Evolutionary conservation across 257 asterid genomes (phyloP), one percentile per base, ranked within the genome.

Genomic region (Solanum appendiculatum): DNA sequence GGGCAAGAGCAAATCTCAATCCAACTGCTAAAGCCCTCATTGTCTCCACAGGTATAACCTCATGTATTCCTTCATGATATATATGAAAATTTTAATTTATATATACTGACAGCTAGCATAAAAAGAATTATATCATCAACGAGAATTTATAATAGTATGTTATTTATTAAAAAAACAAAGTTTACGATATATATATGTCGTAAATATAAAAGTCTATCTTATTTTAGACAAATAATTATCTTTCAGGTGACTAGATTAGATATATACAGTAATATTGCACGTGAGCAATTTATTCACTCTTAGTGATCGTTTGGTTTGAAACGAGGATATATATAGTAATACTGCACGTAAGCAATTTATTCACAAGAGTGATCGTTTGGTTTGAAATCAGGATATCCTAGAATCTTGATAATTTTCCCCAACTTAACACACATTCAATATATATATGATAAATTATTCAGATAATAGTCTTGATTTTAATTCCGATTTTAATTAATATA

Each of bases 1-100:
- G 99, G 98, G 99, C 95, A 78, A 93, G 93, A 86, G 96, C 98
- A n/a, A 56, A 93, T 90, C 95, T 96, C 36, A 96, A 96, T 63
- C 99, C 98, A 44, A 92, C 98, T 14, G 98, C 98, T 37, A 98
- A 96, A 88, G 99, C 99, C 82, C 96, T 96, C 70, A 95, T 95
- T 1, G 85, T 96, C 86, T 94, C 99, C 78, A 96, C 84, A 74
- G 82, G 80, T 72, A 64, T 33, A 14, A 14, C 5, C 39, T 33
- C 34, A 33, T 33, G 34, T 33, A 33, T 33, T 2, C 34, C 34
- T 33, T 33, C 34, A 33, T 3, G 3, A 33, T 3, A 33, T 33
- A 33, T 33, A 33, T 16, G 15, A 46, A 48, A 51, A 51, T 15
- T 5, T 15, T 44, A 48, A 48, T 5, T 48, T 48, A 48, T 15